Evolutionary conservation across 192 early-diverging fungal genomes (phyloP).

Genomic region (Dissophora globulifera): DNA sequence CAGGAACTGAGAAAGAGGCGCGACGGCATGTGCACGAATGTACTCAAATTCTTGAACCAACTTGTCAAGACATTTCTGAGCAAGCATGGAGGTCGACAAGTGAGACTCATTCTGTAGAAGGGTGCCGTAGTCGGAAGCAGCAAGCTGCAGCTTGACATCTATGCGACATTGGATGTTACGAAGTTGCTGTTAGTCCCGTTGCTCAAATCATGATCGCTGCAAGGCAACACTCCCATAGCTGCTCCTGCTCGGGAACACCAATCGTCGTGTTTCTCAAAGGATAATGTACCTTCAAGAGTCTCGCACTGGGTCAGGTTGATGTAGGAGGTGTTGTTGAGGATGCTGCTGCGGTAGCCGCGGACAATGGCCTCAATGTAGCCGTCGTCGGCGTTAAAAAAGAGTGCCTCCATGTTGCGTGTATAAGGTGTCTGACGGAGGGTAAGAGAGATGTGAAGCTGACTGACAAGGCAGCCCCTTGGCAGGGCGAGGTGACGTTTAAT

Average conservation of each 20-base stretch:
- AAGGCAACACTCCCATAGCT: too few relatives aligned
- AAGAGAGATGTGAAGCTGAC: neutral
- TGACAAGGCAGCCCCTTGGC: too few relatives aligned
- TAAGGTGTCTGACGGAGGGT: neutral
- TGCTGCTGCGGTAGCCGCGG: constrained; percentile 91
- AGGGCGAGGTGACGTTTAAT: neutral
- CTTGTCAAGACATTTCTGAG: constrained; percentile 88
- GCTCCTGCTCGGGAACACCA: too few relatives aligned
- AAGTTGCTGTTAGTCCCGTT: neutral
- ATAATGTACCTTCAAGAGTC: constrained; percentile 85
- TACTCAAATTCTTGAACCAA: constrained; percentile 95
- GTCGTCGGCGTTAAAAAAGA: constrained; percentile 86
- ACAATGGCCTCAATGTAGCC: constrained; percentile 96
- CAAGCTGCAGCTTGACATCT: constrained; percentile 96
- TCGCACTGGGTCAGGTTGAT: constrained; percentile 98
- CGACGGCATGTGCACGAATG: constrained; percentile 82
- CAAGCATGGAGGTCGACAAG: constrained; percentile 90
- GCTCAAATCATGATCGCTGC: neutral
- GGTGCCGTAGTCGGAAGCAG: constrained; percentile 94
- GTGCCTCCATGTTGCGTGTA: constrained; percentile 45
- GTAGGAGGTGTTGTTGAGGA: constrained; percentile 86
- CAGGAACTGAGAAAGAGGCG: constrained; percentile 89
- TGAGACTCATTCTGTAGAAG: constrained; percentile 97
- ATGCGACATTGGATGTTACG: too few relatives aligned
- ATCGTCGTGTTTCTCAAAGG: neutral